phyloP scores from a whole-genome alignment of 2,329 filamentous ascomycete species.

The Microascus cirrosus region DNA sequence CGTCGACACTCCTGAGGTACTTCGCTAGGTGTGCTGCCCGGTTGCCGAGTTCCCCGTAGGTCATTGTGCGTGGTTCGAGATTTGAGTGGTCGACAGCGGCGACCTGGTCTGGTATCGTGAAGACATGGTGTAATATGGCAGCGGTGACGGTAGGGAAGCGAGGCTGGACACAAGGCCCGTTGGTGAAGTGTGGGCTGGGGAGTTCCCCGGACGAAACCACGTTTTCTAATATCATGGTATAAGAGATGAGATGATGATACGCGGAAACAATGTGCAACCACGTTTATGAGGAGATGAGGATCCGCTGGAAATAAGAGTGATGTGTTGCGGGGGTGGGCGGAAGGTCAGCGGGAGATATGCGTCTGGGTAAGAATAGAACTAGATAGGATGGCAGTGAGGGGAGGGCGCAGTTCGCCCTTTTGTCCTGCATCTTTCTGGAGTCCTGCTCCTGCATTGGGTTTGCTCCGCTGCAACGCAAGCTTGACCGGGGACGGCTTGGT shows the following conservation, averaged over 20 bases:
- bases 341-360: no score
- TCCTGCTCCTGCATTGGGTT: no score
- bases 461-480: no score
- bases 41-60: constrained; percentile 31
- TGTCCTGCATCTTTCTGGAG: no score
- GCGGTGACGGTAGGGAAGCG: constrained; percentile 26
- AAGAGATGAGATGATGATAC: background rate
- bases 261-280: background rate
- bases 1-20: constrained; percentile 23
- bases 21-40: constrained; percentile 29
- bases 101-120: constrained; percentile 20
- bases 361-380: no score
- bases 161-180: constrained; percentile 12
- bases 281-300: background rate
- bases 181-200: constrained; percentile 6
- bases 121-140: constrained; percentile 25
- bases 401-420: no score
- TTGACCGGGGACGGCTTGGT: no score
- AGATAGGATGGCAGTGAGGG: no score
- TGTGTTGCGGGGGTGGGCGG: no score
- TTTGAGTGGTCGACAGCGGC: constrained; percentile 25
- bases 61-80: constrained; percentile 19
- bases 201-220: background rate
- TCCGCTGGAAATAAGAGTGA: background rate
- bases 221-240: background rate